Evolutionary conservation across 2,329 filamentous ascomycete genomes (phyloP).

Genomic region (Claviceps digitariae): DNA sequence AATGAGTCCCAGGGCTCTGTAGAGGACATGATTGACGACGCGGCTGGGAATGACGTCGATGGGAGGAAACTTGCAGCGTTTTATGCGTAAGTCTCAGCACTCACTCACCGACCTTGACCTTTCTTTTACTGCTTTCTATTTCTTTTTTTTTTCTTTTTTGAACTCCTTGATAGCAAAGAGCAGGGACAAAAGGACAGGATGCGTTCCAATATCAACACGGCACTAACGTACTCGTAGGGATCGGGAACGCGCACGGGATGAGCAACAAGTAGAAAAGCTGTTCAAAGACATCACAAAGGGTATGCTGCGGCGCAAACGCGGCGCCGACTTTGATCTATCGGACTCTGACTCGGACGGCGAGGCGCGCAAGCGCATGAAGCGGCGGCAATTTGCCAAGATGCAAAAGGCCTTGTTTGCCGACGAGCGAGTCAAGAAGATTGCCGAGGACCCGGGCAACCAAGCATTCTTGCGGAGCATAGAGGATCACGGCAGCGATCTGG

Average conservation of each 20-base stretch:
- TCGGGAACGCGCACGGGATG: constrained; percentile 65
- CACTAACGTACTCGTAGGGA: constrained; percentile 36
- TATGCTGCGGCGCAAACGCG: constrained; percentile 70
- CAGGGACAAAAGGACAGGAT: no score
- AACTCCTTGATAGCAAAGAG: no score
- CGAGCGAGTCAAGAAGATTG: constrained; percentile 82
- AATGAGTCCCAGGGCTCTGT: constrained; percentile 57
- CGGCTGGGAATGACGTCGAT: constrained; percentile 61
- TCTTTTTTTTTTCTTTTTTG: no score
- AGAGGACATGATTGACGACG: constrained; percentile 83
- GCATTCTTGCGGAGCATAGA: constrained; percentile 88
- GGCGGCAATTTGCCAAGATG: constrained; percentile 81
- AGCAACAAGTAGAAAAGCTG: constrained; percentile 79
- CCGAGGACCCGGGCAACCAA: constrained; percentile 73
- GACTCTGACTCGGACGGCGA: constrained; percentile 85
- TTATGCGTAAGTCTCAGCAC: constrained; percentile 60
- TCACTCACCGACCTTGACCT: no score
- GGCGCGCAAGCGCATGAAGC: constrained; percentile 64
- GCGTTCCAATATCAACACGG: background rate
- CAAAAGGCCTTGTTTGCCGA: constrained; percentile 77
- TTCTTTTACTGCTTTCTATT: background rate
- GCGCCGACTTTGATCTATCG: constrained; percentile 69
- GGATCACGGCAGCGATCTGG: constrained; percentile 55
- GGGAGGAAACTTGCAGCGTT: constrained; percentile 73
- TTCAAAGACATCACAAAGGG: constrained; percentile 89